Evolutionary conservation across 441 rosid species (phyloP).

Genomic region (Croton laevigatus): DNA sequence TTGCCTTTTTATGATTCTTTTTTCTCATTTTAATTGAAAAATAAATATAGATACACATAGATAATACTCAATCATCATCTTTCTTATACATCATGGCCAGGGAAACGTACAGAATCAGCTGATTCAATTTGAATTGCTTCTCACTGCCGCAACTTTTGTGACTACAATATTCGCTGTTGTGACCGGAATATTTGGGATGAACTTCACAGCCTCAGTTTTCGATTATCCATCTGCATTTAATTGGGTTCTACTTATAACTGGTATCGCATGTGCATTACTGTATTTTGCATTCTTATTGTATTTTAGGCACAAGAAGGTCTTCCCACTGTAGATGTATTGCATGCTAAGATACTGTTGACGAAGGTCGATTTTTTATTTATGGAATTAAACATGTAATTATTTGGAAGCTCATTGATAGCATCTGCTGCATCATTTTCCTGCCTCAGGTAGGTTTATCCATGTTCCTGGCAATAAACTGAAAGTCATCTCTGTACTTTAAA

Average conservation of each 20-base stretch:
- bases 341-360: slow-evolving; percentile 6
- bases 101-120: slow-evolving; percentile 93
- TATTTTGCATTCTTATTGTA: slow-evolving; percentile 65
- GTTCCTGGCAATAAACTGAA: background rate
- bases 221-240: slow-evolving; percentile 55
- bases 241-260: slow-evolving; percentile 73
- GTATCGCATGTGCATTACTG: slow-evolving; percentile 48
- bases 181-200: slow-evolving; percentile 88
- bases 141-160: slow-evolving; percentile 91
- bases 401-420: background rate
- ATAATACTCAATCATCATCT: background rate
- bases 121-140: slow-evolving; percentile 92
- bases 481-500: no score
- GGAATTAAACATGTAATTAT: no score
- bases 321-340: slow-evolving; percentile 48
- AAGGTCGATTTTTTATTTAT: background rate
- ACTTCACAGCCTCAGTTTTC: slow-evolving; percentile 62
- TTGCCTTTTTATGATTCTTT: slow-evolving; percentile 11
- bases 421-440: slow-evolving; percentile 17
- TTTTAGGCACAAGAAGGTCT: slow-evolving; percentile 79
- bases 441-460: slow-evolving; percentile 6
- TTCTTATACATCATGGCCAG: slow-evolving; percentile 41
- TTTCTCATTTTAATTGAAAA: background rate
- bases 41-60: no score
- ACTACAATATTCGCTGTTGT: slow-evolving; percentile 83